phyloP scores from a whole-genome alignment of 2,329 filamentous ascomycete genomes.

The Cladosporium oxysporum region DNA sequence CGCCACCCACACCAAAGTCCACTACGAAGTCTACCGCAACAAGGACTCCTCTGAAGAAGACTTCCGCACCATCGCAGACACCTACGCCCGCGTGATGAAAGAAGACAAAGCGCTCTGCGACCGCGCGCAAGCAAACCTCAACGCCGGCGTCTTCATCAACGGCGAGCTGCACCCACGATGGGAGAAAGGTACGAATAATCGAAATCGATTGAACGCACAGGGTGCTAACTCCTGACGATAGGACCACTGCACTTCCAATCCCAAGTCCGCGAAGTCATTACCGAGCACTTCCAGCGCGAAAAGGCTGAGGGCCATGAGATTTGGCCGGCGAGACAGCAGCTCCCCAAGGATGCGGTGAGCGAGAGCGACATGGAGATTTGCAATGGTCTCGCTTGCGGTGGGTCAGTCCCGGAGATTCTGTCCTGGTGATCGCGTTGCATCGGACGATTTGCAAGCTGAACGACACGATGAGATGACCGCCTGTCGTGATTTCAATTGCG shows the following conservation, averaged over 20 bases:
- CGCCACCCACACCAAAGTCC: conserved; percentile 53
- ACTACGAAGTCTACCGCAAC: conserved; percentile 63
- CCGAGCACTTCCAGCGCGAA: conserved; percentile 51
- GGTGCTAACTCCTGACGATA: conserved; percentile 41
- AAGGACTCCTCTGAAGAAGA: conserved; percentile 51
- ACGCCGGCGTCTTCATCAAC: conserved; percentile 60
- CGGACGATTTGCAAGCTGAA: background rate
- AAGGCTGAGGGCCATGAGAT: conserved; percentile 49
- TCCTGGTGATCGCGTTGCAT: background rate
- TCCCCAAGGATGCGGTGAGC: conserved; percentile 13
- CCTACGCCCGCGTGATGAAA: conserved; percentile 62
- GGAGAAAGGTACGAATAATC: conserved; percentile 21
- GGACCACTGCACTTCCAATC: conserved; percentile 57
- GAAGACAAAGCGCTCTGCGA: conserved; percentile 65
- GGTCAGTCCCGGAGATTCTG: background rate
- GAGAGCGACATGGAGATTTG: conserved; percentile 27
- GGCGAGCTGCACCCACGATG: conserved; percentile 58
- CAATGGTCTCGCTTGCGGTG: conserved; percentile 12
- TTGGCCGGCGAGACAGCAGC: conserved; percentile 50
- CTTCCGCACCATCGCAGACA: conserved; percentile 56
- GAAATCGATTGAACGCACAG: background rate
- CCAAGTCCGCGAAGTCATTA: conserved; percentile 48
- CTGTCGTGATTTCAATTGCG: background rate
- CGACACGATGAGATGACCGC: background rate
- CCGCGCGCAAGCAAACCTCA: conserved; percentile 59